Conservation (phyloP, 495 filamentous ascomycete genomes). For the Penicillium paxilli region DNA sequence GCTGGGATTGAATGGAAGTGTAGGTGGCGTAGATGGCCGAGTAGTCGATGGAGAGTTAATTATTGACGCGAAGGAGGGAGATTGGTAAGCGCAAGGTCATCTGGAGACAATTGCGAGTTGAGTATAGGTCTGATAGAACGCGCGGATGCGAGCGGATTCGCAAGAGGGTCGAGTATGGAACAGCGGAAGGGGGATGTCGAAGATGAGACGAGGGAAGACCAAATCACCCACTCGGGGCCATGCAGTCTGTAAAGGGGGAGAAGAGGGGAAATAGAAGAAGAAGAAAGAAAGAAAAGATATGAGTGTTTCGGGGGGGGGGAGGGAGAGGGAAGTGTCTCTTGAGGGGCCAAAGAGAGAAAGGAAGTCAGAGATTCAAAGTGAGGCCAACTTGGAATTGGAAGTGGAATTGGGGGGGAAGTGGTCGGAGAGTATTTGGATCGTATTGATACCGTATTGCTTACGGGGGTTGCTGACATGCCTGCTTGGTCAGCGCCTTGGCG, state of each 20-base stretch:
- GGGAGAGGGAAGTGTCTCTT: conserved; percentile 9
- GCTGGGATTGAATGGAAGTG: conserved; percentile 25
- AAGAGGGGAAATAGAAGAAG: conserved; percentile 1
- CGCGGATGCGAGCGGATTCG: conserved; percentile 9
- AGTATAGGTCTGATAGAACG: neutral
- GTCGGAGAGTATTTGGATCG: too few relatives aligned
- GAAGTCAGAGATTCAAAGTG: too few relatives aligned
- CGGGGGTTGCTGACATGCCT: conserved; percentile 5
- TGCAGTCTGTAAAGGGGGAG: conserved; percentile 14
- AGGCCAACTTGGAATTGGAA: conserved; percentile 1
- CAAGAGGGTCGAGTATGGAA: conserved; percentile 3
- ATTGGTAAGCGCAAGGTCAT: conserved; percentile 10
- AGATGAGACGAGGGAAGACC: conserved; percentile 5
- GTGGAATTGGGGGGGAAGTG: neutral
- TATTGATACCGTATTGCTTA: neutral
- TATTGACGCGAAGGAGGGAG: neutral
- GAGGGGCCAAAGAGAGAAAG: conserved; percentile 16
- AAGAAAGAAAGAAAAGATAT: conserved; percentile 8
- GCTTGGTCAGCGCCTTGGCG: conserved; percentile 7
- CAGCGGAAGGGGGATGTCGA: conserved; percentile 1
- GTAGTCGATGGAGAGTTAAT: neutral
- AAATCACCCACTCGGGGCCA: conserved; percentile 28
- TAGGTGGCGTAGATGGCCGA: conserved; percentile 20
- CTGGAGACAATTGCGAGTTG: neutral
- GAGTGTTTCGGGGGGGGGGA: conserved; percentile 1